Conservation (phyloP, 2,329 filamentous ascomycete genomes). For the Cadophora sp. region DNA sequence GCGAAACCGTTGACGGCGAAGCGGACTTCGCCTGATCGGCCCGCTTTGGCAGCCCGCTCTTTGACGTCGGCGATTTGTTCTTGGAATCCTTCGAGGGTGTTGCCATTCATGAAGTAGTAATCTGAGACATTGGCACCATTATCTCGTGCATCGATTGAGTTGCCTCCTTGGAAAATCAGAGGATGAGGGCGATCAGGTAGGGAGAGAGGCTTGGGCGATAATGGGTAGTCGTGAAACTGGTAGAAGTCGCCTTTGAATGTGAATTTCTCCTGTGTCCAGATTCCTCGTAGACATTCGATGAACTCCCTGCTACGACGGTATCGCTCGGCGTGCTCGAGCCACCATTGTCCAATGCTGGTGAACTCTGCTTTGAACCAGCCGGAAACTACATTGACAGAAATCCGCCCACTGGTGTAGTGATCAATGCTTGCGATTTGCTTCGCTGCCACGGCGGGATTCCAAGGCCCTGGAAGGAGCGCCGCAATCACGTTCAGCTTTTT, state of each 20-base stretch:
- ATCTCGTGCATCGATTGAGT: constrained; percentile 56
- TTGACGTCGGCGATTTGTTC: constrained; percentile 57
- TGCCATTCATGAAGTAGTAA: constrained; percentile 64
- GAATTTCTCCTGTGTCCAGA: constrained; percentile 58
- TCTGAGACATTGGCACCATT: constrained; percentile 56
- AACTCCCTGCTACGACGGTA: constrained; percentile 58
- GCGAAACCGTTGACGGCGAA: constrained; percentile 59
- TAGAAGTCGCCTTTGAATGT: constrained; percentile 59
- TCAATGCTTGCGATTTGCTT: constrained; percentile 61
- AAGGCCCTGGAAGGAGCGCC: constrained; percentile 56
- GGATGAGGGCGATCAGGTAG: constrained; percentile 53
- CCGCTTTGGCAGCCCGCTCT: constrained; percentile 51
- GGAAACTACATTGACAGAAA: constrained; percentile 58
- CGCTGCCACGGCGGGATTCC: constrained; percentile 58
- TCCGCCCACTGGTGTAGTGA: constrained; percentile 56
- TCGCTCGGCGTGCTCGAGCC: constrained; percentile 59
- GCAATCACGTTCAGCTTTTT: constrained; percentile 57
- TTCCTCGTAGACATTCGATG: constrained; percentile 56
- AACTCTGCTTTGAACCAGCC: constrained; percentile 63
- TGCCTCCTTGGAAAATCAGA: constrained; percentile 60
- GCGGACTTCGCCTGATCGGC: constrained; percentile 52
- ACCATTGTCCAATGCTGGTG: constrained; percentile 58
- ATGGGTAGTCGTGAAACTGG: constrained; percentile 56
- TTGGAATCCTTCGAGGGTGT: constrained; percentile 58
- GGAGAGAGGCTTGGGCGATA: constrained; percentile 56